Conservation (phyloP, 2,329 filamentous ascomycete genomes). For the Fusarium sp. region DNA sequence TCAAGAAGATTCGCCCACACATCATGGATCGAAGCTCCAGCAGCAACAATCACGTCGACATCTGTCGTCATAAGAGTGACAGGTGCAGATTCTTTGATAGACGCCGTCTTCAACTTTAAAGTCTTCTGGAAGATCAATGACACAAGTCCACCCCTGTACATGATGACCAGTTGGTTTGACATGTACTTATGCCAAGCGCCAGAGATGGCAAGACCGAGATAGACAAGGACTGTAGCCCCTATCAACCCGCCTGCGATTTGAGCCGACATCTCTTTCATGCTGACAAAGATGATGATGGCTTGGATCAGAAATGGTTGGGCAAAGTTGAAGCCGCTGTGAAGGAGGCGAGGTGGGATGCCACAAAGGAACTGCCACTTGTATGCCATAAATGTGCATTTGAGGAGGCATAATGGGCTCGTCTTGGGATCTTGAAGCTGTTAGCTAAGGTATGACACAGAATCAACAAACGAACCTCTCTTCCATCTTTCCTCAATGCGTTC, state of each 20-base stretch:
- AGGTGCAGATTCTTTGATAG: conserved; percentile 52
- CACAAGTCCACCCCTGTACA: conserved; percentile 51
- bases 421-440: conserved; percentile 26
- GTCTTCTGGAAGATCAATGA: conserved; percentile 65
- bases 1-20: conserved; percentile 56
- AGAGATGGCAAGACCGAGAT: conserved; percentile 56
- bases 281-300: conserved; percentile 49
- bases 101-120: conserved; percentile 46
- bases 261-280: conserved; percentile 41
- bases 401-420: conserved; percentile 37
- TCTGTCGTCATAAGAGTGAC: conserved; percentile 62
- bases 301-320: conserved; percentile 60
- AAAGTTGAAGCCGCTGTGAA: conserved; percentile 56
- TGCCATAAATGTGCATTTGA: conserved; percentile 43
- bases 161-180: conserved; percentile 52
- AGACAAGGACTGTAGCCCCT: conserved; percentile 55
- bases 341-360: conserved; percentile 53
- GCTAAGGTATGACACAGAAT: accelerated
- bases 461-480: conserved; percentile 30
- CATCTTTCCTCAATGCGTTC: conserved; percentile 38
- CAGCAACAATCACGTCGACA: conserved; percentile 51
- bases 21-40: conserved; percentile 48
- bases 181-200: conserved; percentile 49
- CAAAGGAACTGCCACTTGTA: conserved; percentile 48
- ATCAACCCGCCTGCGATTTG: conserved; percentile 55